These are phyloP conservation scores for Sugiyamaella boreocaroliniensis DNA, from an alignment of 805 yeast species.

Conservation along the genomic window DNA sequence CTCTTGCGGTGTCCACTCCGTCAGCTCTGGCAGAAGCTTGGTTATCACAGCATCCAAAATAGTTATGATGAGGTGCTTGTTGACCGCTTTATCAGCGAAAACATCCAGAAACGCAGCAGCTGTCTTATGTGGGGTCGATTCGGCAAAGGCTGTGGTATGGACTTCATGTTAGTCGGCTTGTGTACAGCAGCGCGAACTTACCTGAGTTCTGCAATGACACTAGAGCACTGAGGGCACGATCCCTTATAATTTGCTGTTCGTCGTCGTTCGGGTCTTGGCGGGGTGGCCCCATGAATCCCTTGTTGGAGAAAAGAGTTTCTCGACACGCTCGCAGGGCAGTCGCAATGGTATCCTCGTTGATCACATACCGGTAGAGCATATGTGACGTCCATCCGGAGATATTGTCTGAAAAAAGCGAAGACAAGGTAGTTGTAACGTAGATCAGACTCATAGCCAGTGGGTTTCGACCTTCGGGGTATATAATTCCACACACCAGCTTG, in stretches of 20 bases:
- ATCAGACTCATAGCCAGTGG: neutral
- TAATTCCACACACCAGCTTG: neutral
- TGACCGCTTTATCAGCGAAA: slow-evolving; percentile 24
- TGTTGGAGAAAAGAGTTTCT: slow-evolving; percentile 41
- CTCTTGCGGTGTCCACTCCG: slow-evolving; percentile 23
- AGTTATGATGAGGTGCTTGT: slow-evolving; percentile 26
- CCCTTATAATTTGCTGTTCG: slow-evolving; percentile 31
- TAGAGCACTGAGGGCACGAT: slow-evolving; percentile 6
- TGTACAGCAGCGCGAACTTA: neutral
- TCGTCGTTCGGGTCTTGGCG: slow-evolving; percentile 36
- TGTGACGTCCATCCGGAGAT: slow-evolving; percentile 3
- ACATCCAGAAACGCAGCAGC: slow-evolving; percentile 22
- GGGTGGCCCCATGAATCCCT: slow-evolving; percentile 46
- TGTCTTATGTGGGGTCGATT: slow-evolving; percentile 16
- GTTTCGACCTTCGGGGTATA: neutral
- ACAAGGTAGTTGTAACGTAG: neutral
- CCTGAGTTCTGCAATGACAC: neutral
- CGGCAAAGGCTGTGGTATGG: slow-evolving; percentile 14
- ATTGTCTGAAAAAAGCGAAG: neutral
- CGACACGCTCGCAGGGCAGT: slow-evolving; percentile 30
- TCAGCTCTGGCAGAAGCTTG: slow-evolving; percentile 25
- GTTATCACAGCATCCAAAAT: slow-evolving; percentile 25
- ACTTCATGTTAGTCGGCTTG: slow-evolving; percentile 18
- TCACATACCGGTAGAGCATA: slow-evolving; percentile 10
- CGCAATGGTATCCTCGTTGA: slow-evolving; percentile 16